Percentiles rank a stretch among this genome's conserved stretches.
Conservation (phyloP, 768 basidiomycete species). For the Hortiboletus campestris region DNA sequence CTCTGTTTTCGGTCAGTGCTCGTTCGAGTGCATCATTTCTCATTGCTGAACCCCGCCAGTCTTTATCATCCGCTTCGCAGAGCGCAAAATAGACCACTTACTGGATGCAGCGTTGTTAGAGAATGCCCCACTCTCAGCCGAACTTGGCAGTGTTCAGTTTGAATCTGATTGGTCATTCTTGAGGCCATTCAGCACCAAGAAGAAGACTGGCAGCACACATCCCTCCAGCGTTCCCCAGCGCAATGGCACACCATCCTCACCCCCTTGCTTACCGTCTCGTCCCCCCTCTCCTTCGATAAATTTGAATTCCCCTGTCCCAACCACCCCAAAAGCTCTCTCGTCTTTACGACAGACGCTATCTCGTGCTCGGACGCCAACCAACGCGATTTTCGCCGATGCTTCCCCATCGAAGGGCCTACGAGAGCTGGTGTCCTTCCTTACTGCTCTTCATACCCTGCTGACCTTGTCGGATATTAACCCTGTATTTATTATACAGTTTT, state of each 20-base stretch:
- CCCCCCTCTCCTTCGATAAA: slow-evolving; percentile 54
- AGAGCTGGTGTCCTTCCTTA: slow-evolving; percentile 76
- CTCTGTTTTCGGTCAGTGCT: slow-evolving; percentile 79
- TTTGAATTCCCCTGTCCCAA: slow-evolving; percentile 40
- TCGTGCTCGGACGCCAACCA: slow-evolving; percentile 51
- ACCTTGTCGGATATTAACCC: slow-evolving; percentile 89
- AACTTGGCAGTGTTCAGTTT: slow-evolving; percentile 83
- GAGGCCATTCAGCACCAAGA: slow-evolving; percentile 67
- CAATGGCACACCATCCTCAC: slow-evolving; percentile 42
- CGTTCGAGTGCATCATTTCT: not conserved
- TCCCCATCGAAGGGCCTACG: slow-evolving; percentile 42
- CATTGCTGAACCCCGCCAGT: slow-evolving; percentile 46
- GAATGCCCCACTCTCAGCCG: slow-evolving; percentile 70
- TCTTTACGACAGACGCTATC: slow-evolving; percentile 68
- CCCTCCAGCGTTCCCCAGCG: slow-evolving; percentile 32
- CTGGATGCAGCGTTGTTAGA: slow-evolving; percentile 84
- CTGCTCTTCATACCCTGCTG: slow-evolving; percentile 80
- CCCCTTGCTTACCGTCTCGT: slow-evolving; percentile 46
- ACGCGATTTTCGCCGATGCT: slow-evolving; percentile 48
- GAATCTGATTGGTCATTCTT: slow-evolving; percentile 96
- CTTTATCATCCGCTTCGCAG: slow-evolving; percentile 91
- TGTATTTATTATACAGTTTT: slow-evolving; percentile 80
- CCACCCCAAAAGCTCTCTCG: slow-evolving; percentile 55
- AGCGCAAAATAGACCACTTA: slow-evolving; percentile 82
- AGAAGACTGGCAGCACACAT: slow-evolving; percentile 39